Conservation (phyloP, 305 asterid species). For the Solanum hybrid region DNA sequence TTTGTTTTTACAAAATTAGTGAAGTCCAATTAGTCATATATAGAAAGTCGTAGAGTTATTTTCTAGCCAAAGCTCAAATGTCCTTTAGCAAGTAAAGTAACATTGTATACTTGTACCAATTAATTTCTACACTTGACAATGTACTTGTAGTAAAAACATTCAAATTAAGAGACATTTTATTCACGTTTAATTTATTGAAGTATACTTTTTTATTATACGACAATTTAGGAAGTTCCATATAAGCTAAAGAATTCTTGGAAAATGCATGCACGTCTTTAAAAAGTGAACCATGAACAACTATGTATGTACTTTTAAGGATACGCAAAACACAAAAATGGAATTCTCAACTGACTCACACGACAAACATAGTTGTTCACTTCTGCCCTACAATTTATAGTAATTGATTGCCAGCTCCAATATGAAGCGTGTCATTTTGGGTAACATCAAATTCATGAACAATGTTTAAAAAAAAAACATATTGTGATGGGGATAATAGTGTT, state of each 20-base stretch:
- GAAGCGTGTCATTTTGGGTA: background rate
- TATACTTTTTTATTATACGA: background rate
- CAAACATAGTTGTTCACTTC: background rate
- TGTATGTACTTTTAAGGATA: background rate
- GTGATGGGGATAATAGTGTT: background rate
- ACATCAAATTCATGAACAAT: background rate
- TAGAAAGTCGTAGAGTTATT: background rate
- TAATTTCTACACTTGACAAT: background rate
- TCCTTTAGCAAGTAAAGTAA: background rate
- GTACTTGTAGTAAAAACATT: background rate
- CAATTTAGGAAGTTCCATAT: background rate
- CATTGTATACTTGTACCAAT: background rate
- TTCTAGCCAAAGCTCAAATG: background rate
- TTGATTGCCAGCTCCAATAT: background rate
- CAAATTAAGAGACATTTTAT: background rate
- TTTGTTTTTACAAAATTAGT: background rate
- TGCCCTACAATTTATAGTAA: background rate
- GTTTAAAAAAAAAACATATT: background rate
- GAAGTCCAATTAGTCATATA: background rate
- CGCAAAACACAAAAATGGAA: background rate
- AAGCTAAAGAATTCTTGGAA: background rate
- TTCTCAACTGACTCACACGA: background rate
- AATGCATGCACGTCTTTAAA: background rate
- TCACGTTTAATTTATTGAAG: background rate
- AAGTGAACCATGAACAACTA: background rate